Base-by-base conservation (phyloP, 2,329 filamentous ascomycete genomes). In the Trichophaea hybrida region DNA sequence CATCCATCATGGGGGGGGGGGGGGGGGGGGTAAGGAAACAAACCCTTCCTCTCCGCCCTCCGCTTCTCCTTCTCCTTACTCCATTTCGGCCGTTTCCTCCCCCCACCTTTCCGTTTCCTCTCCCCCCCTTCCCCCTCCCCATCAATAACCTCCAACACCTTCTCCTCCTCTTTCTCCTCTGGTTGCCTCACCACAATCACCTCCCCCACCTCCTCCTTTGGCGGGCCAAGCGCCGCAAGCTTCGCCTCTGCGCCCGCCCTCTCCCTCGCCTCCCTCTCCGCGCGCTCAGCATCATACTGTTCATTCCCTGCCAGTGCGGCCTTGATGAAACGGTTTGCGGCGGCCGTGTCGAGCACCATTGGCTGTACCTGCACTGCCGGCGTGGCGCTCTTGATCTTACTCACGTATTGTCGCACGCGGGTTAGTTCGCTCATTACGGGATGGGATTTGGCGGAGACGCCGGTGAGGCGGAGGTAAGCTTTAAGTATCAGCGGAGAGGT, bases 341-440 rank as follows among this genome's bases (percentile, higher is more conserved):
- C 68, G 10, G 61, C 62, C 53, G 68, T 67, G 37, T 69, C 66
- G 10, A 69, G 59, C 0, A 43, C 40, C 12, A 52, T 54, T 17
- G 59, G 43, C 56, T 43, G 60, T 32, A 15, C 35, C 75, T 35
- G 78, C 77, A 68, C 80, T 76, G 57, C 75, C 72, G 2, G 78
- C 77, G 1, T 80, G 79, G 5, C 76, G 12, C 77, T 76, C 70
- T 93, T 88, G 71, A 97, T 91, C 75, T 97, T 98, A 61, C 80
- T 82, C 73, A 95, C 94, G 72, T 97, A 97, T 70, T 89, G 85
- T 72, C 84, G 88, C 57, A 97, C 84, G 59, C 93, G 83, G 60
- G 82, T 84, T 64, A 98, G 79, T 75, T 98, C 93, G 61, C 79
- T 79, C 73, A 88, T 93, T 61, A 98, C 81, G 33, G 87, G 80